Percentiles rank a stretch among this genome's conserved stretches.
phyloP scores from a whole-genome alignment of 148 eudicot species.

The Silene conica region DNA sequence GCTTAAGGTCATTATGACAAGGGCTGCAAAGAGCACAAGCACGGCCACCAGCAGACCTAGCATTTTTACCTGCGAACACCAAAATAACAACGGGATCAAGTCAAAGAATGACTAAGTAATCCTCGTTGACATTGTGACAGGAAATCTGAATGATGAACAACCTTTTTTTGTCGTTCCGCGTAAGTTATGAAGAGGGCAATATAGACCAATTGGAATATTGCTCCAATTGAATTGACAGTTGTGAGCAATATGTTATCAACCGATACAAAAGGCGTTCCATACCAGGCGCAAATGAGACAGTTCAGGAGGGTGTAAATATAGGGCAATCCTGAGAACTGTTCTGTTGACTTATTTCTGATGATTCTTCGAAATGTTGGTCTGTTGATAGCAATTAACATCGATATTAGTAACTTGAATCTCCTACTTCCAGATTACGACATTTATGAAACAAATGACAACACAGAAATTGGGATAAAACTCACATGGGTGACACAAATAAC shows the following conservation, averaged over 20 bases:
- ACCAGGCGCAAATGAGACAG: constrained; percentile 77
- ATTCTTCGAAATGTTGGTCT: constrained; percentile 66
- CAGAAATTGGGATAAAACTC: constrained; percentile 25
- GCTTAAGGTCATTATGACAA: constrained; percentile 45
- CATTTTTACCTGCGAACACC: constrained; percentile 56
- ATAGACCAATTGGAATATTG: constrained; percentile 43
- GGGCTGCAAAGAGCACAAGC: constrained; percentile 40
- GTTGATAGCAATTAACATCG: constrained; percentile 7
- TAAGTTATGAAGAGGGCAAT: constrained; percentile 45
- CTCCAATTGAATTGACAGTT: constrained; percentile 61
- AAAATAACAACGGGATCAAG: background rate
- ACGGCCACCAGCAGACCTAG: constrained; percentile 50
- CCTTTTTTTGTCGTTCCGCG: constrained; percentile 61
- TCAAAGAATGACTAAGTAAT: background rate
- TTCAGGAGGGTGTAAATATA: constrained; percentile 72
- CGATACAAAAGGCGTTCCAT: constrained; percentile 71
- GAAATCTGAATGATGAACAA: constrained; percentile 16
- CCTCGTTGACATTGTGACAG: constrained; percentile 7
- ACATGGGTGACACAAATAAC: constrained; percentile 77
- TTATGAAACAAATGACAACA: background rate
- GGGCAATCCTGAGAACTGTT: constrained; percentile 75
- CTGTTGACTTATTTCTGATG: constrained; percentile 52
- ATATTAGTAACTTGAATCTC: background rate
- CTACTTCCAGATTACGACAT: background rate
- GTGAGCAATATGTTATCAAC: constrained; percentile 50